Conservation (phyloP, 2,329 filamentous ascomycete genomes). For the Dichotomopilus funicola region DNA sequence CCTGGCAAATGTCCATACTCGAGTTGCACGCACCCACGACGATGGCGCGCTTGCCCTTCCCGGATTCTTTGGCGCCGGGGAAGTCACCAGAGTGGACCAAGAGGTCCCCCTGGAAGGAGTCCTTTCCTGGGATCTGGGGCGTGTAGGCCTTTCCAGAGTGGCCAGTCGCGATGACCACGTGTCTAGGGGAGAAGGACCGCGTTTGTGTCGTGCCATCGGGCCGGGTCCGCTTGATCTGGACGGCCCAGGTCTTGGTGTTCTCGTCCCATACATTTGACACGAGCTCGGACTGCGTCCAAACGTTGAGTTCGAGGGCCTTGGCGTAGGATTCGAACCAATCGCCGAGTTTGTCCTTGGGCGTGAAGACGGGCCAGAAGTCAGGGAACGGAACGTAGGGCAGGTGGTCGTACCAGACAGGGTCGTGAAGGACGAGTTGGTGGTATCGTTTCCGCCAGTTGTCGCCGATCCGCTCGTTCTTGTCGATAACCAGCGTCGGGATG, state of each 20-base stretch:
- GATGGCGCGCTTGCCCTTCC: conserved; percentile 51
- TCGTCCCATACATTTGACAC: conserved; percentile 42
- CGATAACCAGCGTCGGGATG: conserved; percentile 46
- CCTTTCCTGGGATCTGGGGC: conserved; percentile 33
- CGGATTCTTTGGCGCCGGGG: conserved; percentile 41
- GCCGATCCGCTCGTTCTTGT: conserved; percentile 44
- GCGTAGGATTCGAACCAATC: conserved; percentile 60
- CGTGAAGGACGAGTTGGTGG: conserved; percentile 52
- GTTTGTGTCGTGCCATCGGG: conserved; percentile 28
- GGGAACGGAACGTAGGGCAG: conserved; percentile 58
- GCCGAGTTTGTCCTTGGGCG: conserved; percentile 60
- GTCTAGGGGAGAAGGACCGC: conserved; percentile 41
- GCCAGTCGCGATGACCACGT: conserved; percentile 49
- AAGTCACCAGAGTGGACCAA: conserved; percentile 59
- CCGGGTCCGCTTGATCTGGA: conserved; percentile 33
- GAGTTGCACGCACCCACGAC: conserved; percentile 65
- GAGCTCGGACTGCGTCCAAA: conserved; percentile 51
- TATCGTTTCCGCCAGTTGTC: conserved; percentile 57
- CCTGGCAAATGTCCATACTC: conserved; percentile 62
- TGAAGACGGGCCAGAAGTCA: conserved; percentile 57
- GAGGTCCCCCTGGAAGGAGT: conserved; percentile 51
- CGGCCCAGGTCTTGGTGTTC: conserved; percentile 45
- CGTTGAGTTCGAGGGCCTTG: conserved; percentile 54
- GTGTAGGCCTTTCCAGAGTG: conserved; percentile 40
- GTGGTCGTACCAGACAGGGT: conserved; percentile 53